These are phyloP conservation scores for Psilocybe azurescens DNA, from an alignment of 768 basidiomycete species.

Conservation along the genomic window DNA sequence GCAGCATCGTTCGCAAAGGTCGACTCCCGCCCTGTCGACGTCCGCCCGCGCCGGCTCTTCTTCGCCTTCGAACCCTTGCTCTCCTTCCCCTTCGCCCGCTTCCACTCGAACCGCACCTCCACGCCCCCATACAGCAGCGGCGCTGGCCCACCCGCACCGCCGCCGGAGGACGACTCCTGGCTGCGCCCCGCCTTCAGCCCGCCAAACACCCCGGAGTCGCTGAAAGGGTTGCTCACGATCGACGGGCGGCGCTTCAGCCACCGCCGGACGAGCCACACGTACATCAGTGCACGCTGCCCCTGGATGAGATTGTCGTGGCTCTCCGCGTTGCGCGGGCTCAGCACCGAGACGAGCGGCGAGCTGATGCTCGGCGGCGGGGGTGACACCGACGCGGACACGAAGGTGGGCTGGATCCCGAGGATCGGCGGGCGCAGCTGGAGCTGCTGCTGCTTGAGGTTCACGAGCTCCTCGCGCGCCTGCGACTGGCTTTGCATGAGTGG, in stretches of 20 bases:
- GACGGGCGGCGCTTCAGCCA: slow-evolving; percentile 69
- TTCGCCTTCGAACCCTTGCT: slow-evolving; percentile 27
- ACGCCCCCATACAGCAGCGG: slow-evolving; percentile 44
- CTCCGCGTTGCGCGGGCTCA: slow-evolving; percentile 25
- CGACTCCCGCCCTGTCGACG: slow-evolving; percentile 14
- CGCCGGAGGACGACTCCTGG: slow-evolving; percentile 19
- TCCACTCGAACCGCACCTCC: slow-evolving; percentile 85
- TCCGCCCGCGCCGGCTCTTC: slow-evolving; percentile 20
- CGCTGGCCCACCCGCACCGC: slow-evolving; percentile 12
- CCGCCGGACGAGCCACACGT: slow-evolving; percentile 77
- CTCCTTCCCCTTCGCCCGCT: slow-evolving; percentile 50
- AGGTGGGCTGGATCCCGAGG: slow-evolving; percentile 72
- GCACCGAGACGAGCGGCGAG: slow-evolving; percentile 25
- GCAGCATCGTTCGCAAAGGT: slow-evolving; percentile 14
- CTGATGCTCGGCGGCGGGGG: slow-evolving; percentile 26
- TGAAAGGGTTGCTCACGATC: slow-evolving; percentile 38
- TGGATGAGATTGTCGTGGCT: slow-evolving; percentile 26
- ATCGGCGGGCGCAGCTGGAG: slow-evolving; percentile 43
- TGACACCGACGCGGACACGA: slow-evolving; percentile 51
- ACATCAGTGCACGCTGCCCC: slow-evolving; percentile 51
- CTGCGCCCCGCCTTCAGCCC: slow-evolving; percentile 20
- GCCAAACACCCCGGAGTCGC: slow-evolving; percentile 41
- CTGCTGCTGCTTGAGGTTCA: slow-evolving; percentile 31
- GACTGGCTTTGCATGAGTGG: slow-evolving; percentile 17
- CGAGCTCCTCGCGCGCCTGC: slow-evolving; percentile 15